Base-by-base conservation (phyloP, 495 filamentous ascomycete species). In the Friedmanniomyces simplex region DNA sequence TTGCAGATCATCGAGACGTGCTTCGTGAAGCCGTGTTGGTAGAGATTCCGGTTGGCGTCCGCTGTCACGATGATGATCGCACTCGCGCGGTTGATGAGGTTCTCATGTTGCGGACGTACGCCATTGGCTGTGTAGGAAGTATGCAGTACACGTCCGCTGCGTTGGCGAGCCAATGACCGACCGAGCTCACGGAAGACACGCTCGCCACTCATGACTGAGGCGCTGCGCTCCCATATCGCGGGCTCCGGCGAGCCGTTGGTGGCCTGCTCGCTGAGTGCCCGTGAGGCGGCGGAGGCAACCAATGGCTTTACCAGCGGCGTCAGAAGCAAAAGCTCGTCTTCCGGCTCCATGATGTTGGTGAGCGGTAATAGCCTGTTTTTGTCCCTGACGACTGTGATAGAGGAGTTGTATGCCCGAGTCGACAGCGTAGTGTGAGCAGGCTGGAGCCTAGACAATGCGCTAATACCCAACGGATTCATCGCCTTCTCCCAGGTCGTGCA, bases 1-100 rank as follows among this genome's bases (percentile, higher is more conserved):
- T 87, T 90, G 69, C 89, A 95, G 69, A 95, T 89, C 84, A 91
- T 89, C n/a, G 88, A 82, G 24, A 94, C 85, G 61, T 95, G 89
- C 67, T 94, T 95, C 25, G 89, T 87, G 67, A 95, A 95, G 0
- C 89, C 88, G 51, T 88, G 82, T 67, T 95, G 89, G 59, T 95
- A 95, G 14, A 91, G 72, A 64, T 95, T 94, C 26, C 89, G 79
- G 67, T 91, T 93, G 14, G 89, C 88, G 71, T 95, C 89, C 16
- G 89, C 89, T 1, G 89, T 95, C 16, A 95, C 76, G 53, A 95
- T 81, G 63, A 95, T 85, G 54, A 95, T 87, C 39, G 86, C 86
- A 52, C 83, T 85, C 5, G 89, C 89, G 63, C 88, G 77, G 59
- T 91, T 87, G 65, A 95, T 93, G 18, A 95, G 73, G 56, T 88